Conservation (phyloP, 768 basidiomycete species). For the Tremella mesenterica region DNA sequence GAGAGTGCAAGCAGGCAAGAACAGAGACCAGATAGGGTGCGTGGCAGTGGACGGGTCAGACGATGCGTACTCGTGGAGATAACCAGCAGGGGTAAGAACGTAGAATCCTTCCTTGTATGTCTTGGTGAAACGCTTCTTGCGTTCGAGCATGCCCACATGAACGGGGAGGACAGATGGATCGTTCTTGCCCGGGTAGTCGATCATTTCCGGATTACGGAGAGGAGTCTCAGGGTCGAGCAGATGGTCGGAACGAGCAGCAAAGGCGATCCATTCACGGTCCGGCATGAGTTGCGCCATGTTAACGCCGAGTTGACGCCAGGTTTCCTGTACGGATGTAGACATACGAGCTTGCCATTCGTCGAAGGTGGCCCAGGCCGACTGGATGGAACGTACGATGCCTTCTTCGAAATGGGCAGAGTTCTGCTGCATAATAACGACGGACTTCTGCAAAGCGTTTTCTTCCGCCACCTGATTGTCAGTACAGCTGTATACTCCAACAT, state of each 20-base stretch:
- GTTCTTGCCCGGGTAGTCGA: slow-evolving; percentile 82
- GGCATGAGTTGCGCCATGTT: slow-evolving; percentile 72
- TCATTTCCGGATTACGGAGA: slow-evolving; percentile 50
- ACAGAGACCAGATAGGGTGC: slow-evolving; percentile 69
- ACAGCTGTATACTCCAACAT: not conserved
- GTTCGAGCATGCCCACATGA: slow-evolving; percentile 80
- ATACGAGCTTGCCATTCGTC: slow-evolving; percentile 75
- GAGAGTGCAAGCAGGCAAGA: slow-evolving; percentile 89
- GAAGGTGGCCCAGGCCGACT: slow-evolving; percentile 95
- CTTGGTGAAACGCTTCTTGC: slow-evolving; percentile 91
- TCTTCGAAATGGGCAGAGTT: slow-evolving; percentile 95
- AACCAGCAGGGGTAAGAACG: slow-evolving; percentile 89
- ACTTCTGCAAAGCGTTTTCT: slow-evolving; percentile 96
- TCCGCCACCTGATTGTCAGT: slow-evolving; percentile 58
- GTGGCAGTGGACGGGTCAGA: slow-evolving; percentile 56
- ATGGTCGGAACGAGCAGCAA: slow-evolving; percentile 86
- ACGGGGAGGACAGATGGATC: slow-evolving; percentile 77
- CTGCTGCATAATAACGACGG: slow-evolving; percentile 95
- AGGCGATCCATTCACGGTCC: slow-evolving; percentile 90
- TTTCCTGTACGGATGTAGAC: slow-evolving; percentile 61
- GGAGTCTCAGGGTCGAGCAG: slow-evolving; percentile 95
- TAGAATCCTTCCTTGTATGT: slow-evolving; percentile 77
- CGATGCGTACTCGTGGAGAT: slow-evolving; percentile 80
- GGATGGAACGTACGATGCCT: slow-evolving; percentile 86
- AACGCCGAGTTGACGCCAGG: slow-evolving; percentile 60